Base-by-base conservation (phyloP, 352 stramenopile genomes). In the Globisporangium orthogonon region DNA sequence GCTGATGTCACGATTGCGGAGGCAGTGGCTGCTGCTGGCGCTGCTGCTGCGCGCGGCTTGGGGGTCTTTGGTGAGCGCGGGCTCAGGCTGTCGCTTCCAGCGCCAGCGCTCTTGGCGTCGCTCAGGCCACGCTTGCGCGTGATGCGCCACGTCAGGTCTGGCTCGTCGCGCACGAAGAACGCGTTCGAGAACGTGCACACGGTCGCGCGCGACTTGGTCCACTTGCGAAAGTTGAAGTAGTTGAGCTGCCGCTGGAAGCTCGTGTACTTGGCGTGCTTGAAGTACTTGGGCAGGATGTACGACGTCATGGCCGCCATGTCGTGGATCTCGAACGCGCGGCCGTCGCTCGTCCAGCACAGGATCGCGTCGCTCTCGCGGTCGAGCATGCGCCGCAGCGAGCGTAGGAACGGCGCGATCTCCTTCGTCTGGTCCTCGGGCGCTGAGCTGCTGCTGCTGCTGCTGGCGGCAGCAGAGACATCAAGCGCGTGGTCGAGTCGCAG, bases 161-260 rank as follows among this genome's bases (percentile, higher is more conserved):
- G 77, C 39, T 85, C 56, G 62, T 87, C 77, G 17, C 79, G 73
- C 55, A 74, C 61, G 53, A 88, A 89, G 60, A 76, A 84, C 23
- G 67, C 61, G 65, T 90, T 92, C 28, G 70, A 86, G 62, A 90
- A 93, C 15, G 83, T 90, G 74, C 80, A 93, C 9, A 88, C 74
- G 23, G 77, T 67, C 23, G 73, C 73, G 50, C 70, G 69, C n/a
- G 73, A 85, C 63, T 88, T 88, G 64, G 78, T 88, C 78, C 78
- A 88, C 61, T 91, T 90, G 64, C 79, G 71, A 68, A 97, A 97
- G 55, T 78, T 78, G 61, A 97, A 97, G 63, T 97, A 97, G 69
- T 94, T 96, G 54, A 97, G 74, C 63, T 97, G 87, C 9, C 89
- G 76, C 51, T 94, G 83, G 45, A 97, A 89, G 40, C 83, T 95